Evolutionary conservation across 306 rosid species (phyloP), one percentile per base, ranked within the genome.

Genomic region (Medicago ruthenica): DNA sequence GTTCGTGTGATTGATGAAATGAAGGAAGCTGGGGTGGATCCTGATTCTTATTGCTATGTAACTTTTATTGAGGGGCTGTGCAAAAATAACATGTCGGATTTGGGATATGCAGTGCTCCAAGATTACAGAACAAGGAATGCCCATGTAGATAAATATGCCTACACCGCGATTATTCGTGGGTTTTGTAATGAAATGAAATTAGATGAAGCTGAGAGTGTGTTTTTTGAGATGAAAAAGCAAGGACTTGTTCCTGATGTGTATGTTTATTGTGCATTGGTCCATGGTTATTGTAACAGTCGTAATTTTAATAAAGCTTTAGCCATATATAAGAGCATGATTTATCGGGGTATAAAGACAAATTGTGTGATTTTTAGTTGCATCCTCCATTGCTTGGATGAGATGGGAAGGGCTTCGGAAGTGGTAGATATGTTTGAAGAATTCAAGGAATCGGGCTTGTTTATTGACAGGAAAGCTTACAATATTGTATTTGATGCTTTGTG

Each of bases 11-110:
- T 94, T 55, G 76, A 79, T 51, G 97, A 91, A 82, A 91, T 94
- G 96, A 84, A 85, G 73, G 68, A 74, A 73, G 83, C 83, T n/a
- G 87, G 93, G 63, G 73, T 91, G 39, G 62, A 58, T 34, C 84
- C 90, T 9, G 22, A 50, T 62, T 79, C 89, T 8, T 89, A 82
- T 79, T 91, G 94, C 57, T 85, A 77, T 68, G 51, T 85, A 14
- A 64, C 87, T 17, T 88, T 73, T 73, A 86, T 94, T 72, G 89
- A 88, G 81, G 98, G 97, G 71, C 78, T 94, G 58, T 94, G 98
- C 66, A 81, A 65, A 76, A 82, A 76, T 75, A 69, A 47, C 36
- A 55, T 60, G 60, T 71, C 98, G 12, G 86, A 67, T 83, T 58
- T 59, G 77, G 98, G 93, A 71, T 91, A 86, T 77, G 67, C 76